phyloP scores from a whole-genome alignment of 2,329 filamentous ascomycete genomes.

The Stemphylium beticola region DNA sequence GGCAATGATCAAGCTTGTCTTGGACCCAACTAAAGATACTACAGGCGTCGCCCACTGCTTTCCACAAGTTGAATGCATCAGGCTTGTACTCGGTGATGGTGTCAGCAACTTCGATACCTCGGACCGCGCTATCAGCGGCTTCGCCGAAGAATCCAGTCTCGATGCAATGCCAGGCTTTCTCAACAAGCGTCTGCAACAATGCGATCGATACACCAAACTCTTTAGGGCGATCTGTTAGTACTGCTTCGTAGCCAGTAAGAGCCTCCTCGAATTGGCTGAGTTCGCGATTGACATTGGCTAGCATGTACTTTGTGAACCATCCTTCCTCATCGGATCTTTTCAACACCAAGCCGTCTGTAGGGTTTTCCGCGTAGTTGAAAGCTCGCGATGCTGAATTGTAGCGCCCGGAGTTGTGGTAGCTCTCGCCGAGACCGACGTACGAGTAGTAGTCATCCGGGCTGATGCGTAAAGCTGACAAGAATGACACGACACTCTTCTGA shows the following conservation, averaged over 20 bases:
- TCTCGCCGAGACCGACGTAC: constrained; percentile 96
- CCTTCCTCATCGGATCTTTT: constrained; percentile 67
- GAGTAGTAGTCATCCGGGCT: constrained; percentile 89
- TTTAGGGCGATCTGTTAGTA: constrained; percentile 69
- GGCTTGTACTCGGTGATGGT: constrained; percentile 66
- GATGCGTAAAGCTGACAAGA: constrained; percentile 85
- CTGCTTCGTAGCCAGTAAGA: constrained; percentile 74
- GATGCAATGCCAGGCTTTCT: constrained; percentile 77
- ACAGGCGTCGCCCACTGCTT: constrained; percentile 86
- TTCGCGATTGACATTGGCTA: constrained; percentile 92
- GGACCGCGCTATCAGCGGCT: constrained; percentile 71
- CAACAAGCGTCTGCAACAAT: constrained; percentile 84
- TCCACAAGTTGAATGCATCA: constrained; percentile 93
- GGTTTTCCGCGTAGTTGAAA: constrained; percentile 80
- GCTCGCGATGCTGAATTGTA: constrained; percentile 95
- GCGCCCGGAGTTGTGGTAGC: constrained; percentile 90
- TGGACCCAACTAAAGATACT: constrained; percentile 83
- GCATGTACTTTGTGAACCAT: constrained; percentile 97
- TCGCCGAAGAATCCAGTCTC: constrained; percentile 88
- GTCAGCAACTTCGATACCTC: constrained; percentile 72
- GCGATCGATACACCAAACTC: constrained; percentile 91
- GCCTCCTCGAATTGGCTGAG: constrained; percentile 88
- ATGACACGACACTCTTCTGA: constrained; percentile 84
- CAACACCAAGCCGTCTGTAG: constrained; percentile 67
- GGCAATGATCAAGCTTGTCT: constrained; percentile 68